Conservation (phyloP, 2,329 filamentous ascomycete genomes). For the Hortaea werneckii region DNA sequence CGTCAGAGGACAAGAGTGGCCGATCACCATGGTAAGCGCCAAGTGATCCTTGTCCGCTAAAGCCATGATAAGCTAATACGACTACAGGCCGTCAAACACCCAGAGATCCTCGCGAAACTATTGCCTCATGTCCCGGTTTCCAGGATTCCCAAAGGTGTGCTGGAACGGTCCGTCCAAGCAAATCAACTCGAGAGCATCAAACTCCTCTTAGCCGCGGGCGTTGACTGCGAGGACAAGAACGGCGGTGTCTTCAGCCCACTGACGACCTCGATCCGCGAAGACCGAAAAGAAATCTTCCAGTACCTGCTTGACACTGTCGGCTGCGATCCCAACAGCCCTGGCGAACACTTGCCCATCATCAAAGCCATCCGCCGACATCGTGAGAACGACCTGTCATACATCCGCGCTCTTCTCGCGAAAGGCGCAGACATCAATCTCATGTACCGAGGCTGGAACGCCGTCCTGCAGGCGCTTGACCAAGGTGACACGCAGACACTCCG, state of each 20-base stretch:
- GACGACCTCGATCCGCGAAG: slow-evolving; percentile 57
- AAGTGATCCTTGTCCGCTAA: too few species aligned
- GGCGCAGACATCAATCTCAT: slow-evolving; percentile 60
- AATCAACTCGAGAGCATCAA: slow-evolving; percentile 59
- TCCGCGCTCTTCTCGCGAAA: slow-evolving; percentile 52
- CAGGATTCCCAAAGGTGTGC: slow-evolving; percentile 53
- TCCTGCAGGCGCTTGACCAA: slow-evolving; percentile 57
- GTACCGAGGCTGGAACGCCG: slow-evolving; percentile 57
- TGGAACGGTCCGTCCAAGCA: slow-evolving; percentile 58
- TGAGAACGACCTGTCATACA: slow-evolving; percentile 47
- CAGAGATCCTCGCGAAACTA: slow-evolving; percentile 49
- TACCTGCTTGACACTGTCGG: slow-evolving; percentile 53
- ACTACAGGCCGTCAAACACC: slow-evolving; percentile 49
- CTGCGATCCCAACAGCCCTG: slow-evolving; percentile 56
- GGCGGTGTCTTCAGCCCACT: slow-evolving; percentile 62
- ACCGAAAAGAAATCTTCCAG: slow-evolving; percentile 48
- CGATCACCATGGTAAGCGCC: slow-evolving; percentile 48
- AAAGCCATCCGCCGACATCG: slow-evolving; percentile 55
- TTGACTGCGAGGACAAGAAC: slow-evolving; percentile 61
- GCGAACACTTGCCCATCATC: slow-evolving; percentile 61
- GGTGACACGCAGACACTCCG: slow-evolving; percentile 47
- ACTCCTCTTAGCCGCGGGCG: slow-evolving; percentile 52
- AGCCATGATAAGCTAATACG: too few species aligned
- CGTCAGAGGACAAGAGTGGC: slow-evolving; percentile 60
- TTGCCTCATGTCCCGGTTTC: slow-evolving; percentile 48